Evolutionary conservation across 179 eudicot species (phyloP), one percentile per base, ranked within the genome.

Genomic region (Heliamphora pulchella): DNA sequence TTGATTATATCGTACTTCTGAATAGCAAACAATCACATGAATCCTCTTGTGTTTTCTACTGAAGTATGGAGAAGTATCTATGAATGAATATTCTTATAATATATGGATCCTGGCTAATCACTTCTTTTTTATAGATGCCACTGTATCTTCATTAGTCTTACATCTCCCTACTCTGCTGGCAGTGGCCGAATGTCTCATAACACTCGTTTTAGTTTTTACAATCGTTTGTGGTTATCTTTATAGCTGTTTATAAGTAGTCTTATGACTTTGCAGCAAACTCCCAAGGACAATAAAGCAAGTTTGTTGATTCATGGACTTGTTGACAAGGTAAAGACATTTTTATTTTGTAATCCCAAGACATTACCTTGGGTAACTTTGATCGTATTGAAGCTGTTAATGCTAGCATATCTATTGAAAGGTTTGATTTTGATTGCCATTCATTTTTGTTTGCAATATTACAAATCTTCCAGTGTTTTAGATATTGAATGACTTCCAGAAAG

Each of bases 231-330:
- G 43, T 77, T 77, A 22, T 20, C 71, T 77, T 31, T n/a, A 41
- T 58, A 55, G 55, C 18, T 78, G 50, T 69, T 68, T 55, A 69
- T 5, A 3, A n/a, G 18, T 79, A 17, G 46, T 50, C 8, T 79
- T 79, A 13, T 79, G 75, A 18, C 62, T 78, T 80, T 82, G 41
- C 89, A 93, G 98, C 78, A 89, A 88, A 93, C 98, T 80, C 98
- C 97, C 9, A 92, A 93, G 85, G 98, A 93, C 88, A 88, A 91
- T 83, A 91, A 92, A 82, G 98, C 97, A 84, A 87, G 86, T 75
- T 81, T 93, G 86, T 89, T 93, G 82, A 91, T 92, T 71, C 98
- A 87, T 84, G 94, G 94, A 71, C 87, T 86, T 81, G 94, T 92
- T 20, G 98, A 93, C 83, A 89, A 92, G 97, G 98, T 93, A 85